Percentiles rank a stretch among this genome's conserved stretches.
These are phyloP conservation scores for Telopea speciosissima DNA, from an alignment of 177 flowering plant species.

Conservation along the genomic window DNA sequence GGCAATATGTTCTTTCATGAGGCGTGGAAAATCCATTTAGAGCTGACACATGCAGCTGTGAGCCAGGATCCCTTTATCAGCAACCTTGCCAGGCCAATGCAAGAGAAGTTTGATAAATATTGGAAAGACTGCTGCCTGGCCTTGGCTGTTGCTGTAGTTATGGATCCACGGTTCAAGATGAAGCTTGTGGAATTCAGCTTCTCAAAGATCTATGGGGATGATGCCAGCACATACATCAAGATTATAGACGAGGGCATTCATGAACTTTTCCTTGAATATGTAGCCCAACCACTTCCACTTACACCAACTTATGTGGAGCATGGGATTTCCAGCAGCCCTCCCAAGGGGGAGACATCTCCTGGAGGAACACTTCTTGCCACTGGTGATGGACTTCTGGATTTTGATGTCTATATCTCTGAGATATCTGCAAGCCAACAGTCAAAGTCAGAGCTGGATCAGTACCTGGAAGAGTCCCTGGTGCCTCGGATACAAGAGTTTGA, in stretches of 20 bases:
- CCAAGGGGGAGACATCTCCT: constrained; percentile 1
- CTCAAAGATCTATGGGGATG: constrained; percentile 63
- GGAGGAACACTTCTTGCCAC: constrained; percentile 21
- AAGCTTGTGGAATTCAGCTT: constrained; percentile 80
- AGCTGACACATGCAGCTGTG: constrained; percentile 40
- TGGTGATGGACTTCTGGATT: constrained; percentile 49
- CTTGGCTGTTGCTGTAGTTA: constrained; percentile 63
- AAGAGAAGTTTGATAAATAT: constrained; percentile 51
- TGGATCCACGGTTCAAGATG: constrained; percentile 93
- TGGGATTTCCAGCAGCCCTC: constrained; percentile 11
- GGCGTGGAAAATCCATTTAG: constrained; percentile 65
- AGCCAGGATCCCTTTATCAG: constrained; percentile 43
- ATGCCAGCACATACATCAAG: constrained; percentile 43
- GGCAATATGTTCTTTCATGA: constrained; percentile 66
- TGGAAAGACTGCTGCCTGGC: constrained; percentile 59
- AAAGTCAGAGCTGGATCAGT: constrained; percentile 76
- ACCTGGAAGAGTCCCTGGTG: constrained; percentile 61
- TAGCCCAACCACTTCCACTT: constrained; percentile 44
- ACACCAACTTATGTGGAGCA: constrained; percentile 53
- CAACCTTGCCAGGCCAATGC: constrained; percentile 37
- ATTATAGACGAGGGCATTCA: constrained; percentile 69
- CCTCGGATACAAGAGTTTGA: constrained; percentile 68
- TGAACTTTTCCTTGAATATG: constrained; percentile 68
- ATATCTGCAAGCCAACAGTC: constrained; percentile 41
- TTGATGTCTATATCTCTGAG: constrained; percentile 60